Conservation (phyloP, 352 stramenopile genomes). For the Aphanomyces stellatus region DNA sequence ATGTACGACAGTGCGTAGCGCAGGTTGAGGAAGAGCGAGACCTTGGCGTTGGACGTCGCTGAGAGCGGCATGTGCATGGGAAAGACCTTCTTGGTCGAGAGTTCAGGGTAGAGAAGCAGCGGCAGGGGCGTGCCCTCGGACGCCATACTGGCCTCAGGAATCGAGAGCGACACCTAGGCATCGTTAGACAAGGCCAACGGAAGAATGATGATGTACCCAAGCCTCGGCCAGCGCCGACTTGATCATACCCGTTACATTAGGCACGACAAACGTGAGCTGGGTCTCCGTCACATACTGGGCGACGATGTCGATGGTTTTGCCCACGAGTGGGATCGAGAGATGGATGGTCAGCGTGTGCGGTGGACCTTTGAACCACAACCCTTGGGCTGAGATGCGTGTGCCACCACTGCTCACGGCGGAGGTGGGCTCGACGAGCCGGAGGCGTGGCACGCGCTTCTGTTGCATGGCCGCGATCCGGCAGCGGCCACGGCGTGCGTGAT, state of each 20-base stretch:
- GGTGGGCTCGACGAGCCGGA: conserved; percentile 7
- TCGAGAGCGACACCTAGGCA: background rate
- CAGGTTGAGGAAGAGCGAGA: conserved; percentile 11
- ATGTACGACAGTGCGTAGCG: conserved; percentile 5
- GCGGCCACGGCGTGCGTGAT: background rate
- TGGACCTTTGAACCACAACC: background rate
- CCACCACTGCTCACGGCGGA: background rate
- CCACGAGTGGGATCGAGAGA: background rate
- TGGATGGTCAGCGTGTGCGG: background rate
- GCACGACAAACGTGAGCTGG: background rate
- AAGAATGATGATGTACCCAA: background rate
- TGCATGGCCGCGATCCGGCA: too few relatives aligned
- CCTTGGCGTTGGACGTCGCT: conserved; percentile 4
- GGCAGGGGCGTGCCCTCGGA: background rate
- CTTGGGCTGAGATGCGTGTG: background rate
- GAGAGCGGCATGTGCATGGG: conserved; percentile 14
- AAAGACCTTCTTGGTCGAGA: conserved; percentile 10
- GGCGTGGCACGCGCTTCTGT: background rate
- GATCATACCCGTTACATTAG: background rate
- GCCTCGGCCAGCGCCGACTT: background rate
- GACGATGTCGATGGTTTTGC: background rate
- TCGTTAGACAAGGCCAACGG: background rate
- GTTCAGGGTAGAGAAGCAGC: conserved; percentile 12
- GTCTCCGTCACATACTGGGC: background rate
- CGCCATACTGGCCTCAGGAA: background rate